Base-by-base conservation (phyloP, 768 basidiomycete genomes). In the Pleurotus sapidus region DNA sequence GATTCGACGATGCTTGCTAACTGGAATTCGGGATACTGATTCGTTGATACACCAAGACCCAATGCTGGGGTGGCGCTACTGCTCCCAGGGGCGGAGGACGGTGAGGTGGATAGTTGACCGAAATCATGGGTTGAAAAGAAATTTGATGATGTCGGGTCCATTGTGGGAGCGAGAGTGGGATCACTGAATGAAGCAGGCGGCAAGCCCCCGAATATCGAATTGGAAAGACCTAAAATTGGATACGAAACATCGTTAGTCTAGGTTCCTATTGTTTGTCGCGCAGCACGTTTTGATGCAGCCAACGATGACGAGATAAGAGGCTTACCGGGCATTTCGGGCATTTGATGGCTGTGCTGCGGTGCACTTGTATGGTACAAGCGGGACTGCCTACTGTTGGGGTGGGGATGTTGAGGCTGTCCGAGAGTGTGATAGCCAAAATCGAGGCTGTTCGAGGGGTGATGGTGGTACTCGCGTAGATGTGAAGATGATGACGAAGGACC, bases 301-400 rank as follows among this genome's bases (percentile, higher is more conserved):
- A 23, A 45, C 34, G 58, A 45, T 59, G 55, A 40, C 47, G 58
- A 48, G 57, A 38, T 45, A 53, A 56, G 53, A 25, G 25, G 67
- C 79, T 64, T 64, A 83, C 81, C 76, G 63, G 75, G 71, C 66
- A 80, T 69, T n/a, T 69, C 72, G 64, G 77, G 69, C 39, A 77
- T 70, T 63, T 34, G 12, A 76, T 63, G 56, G 53, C n/a, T 25
- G n/a, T 46, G 53, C 23, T 55, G 25, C 11, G 30, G 45, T 46
- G 30, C 14, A 24, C 24, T 39, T 14, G 43, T 42, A 25, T 42
- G 42, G 17, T 55, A 47, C 42, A 62, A 11, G 24, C 34, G 53
- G 58, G 49, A 40, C 58, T 56, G 42, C 50, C 47, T 24, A 57
- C 20, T 60, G 57, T 56, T 64, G 57, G 56, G 62, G 60, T 65